Base-by-base conservation (phyloP, 1,139 yeast genomes). In the Wickerhamomyces sp. region DNA sequence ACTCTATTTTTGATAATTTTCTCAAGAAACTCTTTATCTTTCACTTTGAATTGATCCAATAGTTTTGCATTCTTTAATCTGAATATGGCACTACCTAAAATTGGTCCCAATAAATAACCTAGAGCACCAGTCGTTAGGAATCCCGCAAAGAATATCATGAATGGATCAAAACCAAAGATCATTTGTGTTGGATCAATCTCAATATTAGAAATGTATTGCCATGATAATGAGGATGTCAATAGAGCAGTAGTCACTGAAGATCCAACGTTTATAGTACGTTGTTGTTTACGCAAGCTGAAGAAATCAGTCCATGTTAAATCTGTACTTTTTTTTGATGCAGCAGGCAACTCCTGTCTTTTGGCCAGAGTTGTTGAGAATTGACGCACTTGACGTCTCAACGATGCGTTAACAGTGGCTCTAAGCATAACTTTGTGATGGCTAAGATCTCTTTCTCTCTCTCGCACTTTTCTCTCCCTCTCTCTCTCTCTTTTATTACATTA, bases 71-170 rank as follows among this genome's bases (percentile, higher is more conserved):
- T 72, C 37, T 72, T 57, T 40, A 77, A 43, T 45, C 75, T 74
- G 70, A 90, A 92, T 2, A 86, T 53, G 16, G 76, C 65, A 36
- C 80, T 76, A 10, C 97, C 97, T 35, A 92, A 54, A 20, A 82
- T 59, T 33, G 97, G 97, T 1, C 98, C 98, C 37, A 80, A 66
- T 50, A 89, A 65, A 56, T 80, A 88, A 1, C 97, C 97, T 37
- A 81, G 61, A 35, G 80, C 81, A 19, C 94, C 95, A 19, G 88
- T 81, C 17, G 78, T 68, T 43, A 78, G 58, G 33, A 85, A 75
- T 1, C 78, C 78, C 45, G 82, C 82, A 46, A 80, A 76, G 65
- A 81, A 73, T 28, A 88, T 86, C 62, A 86, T 76, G 50, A 87
- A 68, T 13, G 96, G 90, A 58, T 92, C 98, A 49, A 90, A 71